phyloP scores from a whole-genome alignment of 148 eudicot genomes.

The Silene conica region DNA sequence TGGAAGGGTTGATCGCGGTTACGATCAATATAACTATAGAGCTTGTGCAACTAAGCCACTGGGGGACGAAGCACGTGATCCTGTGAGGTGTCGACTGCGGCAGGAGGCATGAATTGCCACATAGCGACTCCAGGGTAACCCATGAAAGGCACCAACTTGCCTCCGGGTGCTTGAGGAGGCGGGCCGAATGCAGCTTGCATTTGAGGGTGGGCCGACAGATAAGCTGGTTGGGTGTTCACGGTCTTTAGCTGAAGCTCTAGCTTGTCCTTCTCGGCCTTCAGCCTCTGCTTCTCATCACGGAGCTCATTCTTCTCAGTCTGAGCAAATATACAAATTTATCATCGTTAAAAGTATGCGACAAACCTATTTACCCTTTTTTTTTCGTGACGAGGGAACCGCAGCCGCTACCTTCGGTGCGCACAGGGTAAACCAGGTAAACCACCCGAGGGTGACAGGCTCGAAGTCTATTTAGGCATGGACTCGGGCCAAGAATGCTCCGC shows the following conservation, averaged over 20 bases:
- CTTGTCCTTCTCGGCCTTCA: constrained; percentile 70
- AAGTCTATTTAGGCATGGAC: no score
- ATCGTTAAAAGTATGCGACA: no score
- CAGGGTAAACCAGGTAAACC: no score
- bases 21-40: neutral
- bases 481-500: no score
- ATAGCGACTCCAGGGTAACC: constrained; percentile 74
- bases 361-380: no score
- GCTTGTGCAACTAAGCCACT: constrained; percentile 38
- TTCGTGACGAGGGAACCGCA: no score
- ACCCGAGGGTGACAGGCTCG: no score
- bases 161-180: constrained; percentile 49
- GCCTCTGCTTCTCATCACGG: constrained; percentile 77
- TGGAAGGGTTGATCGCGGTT: neutral
- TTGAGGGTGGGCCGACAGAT: constrained; percentile 44
- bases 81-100: constrained; percentile 72
- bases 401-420: no score
- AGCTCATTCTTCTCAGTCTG: constrained; percentile 72
- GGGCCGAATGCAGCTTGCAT: constrained; percentile 54
- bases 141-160: constrained; percentile 56
- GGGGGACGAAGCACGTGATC: constrained; percentile 77
- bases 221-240: constrained; percentile 50
- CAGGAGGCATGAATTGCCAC: constrained; percentile 91
- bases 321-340: neutral
- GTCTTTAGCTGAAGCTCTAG: constrained; percentile 60